Base-by-base conservation (phyloP, 176 grass and related monocot genomes). In the Musa troglodytarum region DNA sequence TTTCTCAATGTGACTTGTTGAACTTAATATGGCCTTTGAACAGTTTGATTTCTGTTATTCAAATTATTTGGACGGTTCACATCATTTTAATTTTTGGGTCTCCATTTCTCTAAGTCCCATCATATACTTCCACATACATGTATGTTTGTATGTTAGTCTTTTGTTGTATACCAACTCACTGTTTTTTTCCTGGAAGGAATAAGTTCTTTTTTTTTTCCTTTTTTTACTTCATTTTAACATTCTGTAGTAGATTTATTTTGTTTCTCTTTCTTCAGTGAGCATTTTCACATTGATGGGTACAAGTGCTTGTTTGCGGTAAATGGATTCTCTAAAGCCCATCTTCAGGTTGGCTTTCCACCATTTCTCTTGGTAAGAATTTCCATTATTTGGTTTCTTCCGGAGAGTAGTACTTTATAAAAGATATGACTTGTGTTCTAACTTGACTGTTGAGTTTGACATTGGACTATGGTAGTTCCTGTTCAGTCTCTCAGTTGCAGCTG, bases 291-390 rank as follows among this genome's bases (percentile, higher is more conserved):
- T 70, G 80, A 82, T 71, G 88, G 90, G 26, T 98, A 93, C 84
- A 77, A 79, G 55, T 98, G 88, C 78, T 75, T 98, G 76, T 86
- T 98, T 68, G 82, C 82, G 11, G 78, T 98, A 78, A 71, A 87
- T 67, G 94, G 94, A 78, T 98, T 91, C 77, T 89, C 84, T 63
- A 77, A 82, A 82, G 74, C 80, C 13, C 85, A 77, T 78, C 69
- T 93, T 53, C 75, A 63, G 70, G 63, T 73, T 15, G 55, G 76
- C 54, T 81, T 92, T 2, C 91, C 91, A 63, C 86, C 76, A 12
- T 53, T 92, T 3, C 75, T 76, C 43, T 78, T 99, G 88, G 95
- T 99, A 94, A 23, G 69, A 1, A 7, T 55, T 55, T 52, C 15
- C 11, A 22, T 74, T 20, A 17, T 17, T 49, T 1, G 1, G 20